These are phyloP conservation scores for Nadsonia starkeyi-henricii DNA, from an alignment of 1,139 yeast genomes.

Conservation along the genomic window DNA sequence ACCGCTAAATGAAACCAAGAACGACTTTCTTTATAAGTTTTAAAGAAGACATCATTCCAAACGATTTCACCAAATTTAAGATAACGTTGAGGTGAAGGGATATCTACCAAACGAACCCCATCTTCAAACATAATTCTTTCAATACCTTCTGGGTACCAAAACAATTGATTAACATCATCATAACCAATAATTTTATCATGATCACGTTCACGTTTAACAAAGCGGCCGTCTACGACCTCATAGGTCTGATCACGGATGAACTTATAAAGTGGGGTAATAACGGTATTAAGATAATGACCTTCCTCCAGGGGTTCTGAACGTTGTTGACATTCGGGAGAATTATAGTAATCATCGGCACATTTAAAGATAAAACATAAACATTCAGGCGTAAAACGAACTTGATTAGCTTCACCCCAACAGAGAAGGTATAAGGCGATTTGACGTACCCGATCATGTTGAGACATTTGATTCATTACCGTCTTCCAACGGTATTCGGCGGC, in stretches of 20 bases:
- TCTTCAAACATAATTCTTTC: constrained; percentile 84
- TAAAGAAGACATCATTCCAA: constrained; percentile 88
- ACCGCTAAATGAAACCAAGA: constrained; percentile 95
- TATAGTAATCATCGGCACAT: constrained; percentile 78
- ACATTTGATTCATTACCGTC: constrained; percentile 51
- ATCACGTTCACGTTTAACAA: constrained; percentile 92
- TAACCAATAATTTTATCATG: constrained; percentile 91
- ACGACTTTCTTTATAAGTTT: constrained; percentile 91
- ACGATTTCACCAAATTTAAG: constrained; percentile 81
- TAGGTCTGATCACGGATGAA: constrained; percentile 90
- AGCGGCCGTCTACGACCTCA: constrained; percentile 88
- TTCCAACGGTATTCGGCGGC: constrained; percentile 84
- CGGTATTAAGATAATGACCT: constrained; percentile 87
- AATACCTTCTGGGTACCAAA: constrained; percentile 99
- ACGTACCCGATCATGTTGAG: constrained; percentile 71
- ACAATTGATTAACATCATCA: constrained; percentile 95
- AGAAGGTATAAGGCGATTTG: constrained; percentile 81
- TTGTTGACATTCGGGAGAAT: constrained; percentile 84
- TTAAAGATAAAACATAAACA: constrained; percentile 84
- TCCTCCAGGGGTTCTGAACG: constrained; percentile 63
- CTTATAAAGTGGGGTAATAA: constrained; percentile 83
- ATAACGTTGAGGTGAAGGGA: constrained; percentile 82
- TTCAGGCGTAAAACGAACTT: constrained; percentile 91
- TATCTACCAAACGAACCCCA: constrained; percentile 80
- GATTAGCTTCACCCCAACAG: constrained; percentile 98